Conservation (phyloP, 202 grass and related monocot genomes). For the Setaria italica region DNA sequence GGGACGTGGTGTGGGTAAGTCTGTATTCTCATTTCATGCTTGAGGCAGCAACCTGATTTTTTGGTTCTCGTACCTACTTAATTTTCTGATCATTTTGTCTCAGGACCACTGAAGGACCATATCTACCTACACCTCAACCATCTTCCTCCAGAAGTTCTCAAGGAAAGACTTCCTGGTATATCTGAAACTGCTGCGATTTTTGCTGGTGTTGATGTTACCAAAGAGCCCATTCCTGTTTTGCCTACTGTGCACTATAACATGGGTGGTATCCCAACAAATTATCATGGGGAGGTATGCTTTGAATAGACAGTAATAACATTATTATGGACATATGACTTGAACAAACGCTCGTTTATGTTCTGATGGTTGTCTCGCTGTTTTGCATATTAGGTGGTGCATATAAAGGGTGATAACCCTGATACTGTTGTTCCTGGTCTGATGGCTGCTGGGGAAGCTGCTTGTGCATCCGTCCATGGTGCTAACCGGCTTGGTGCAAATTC, state of each 20-base stretch:
- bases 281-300: slow-evolving; percentile 68
- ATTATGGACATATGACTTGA: not conserved
- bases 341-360: not conserved
- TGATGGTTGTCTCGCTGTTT: slow-evolving; percentile 1
- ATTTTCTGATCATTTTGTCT: slow-evolving; percentile 41
- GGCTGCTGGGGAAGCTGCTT: slow-evolving; percentile 74
- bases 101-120: slow-evolving; percentile 71
- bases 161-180: slow-evolving; percentile 81
- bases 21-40: not conserved
- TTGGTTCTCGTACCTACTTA: not conserved
- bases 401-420: slow-evolving; percentile 64
- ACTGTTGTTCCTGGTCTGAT: slow-evolving; percentile 65
- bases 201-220: slow-evolving; percentile 75
- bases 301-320: slow-evolving; percentile 6
- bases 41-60: slow-evolving; percentile 5
- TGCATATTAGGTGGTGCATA: slow-evolving; percentile 55
- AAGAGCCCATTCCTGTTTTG: slow-evolving; percentile 79
- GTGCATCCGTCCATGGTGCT: slow-evolving; percentile 73
- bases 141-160: slow-evolving; percentile 77
- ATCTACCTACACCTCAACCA: slow-evolving; percentile 79
- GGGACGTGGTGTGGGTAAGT: slow-evolving; percentile 74
- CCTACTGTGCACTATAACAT: slow-evolving; percentile 84
- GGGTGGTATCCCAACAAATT: slow-evolving; percentile 80
- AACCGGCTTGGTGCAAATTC: slow-evolving; percentile 72
- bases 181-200: slow-evolving; percentile 85